Evolutionary conservation across 371 early-diverging fungal species (phyloP), one percentile per base, ranked within the genome.

Genomic region (Lichtheimia hyalospora): DNA sequence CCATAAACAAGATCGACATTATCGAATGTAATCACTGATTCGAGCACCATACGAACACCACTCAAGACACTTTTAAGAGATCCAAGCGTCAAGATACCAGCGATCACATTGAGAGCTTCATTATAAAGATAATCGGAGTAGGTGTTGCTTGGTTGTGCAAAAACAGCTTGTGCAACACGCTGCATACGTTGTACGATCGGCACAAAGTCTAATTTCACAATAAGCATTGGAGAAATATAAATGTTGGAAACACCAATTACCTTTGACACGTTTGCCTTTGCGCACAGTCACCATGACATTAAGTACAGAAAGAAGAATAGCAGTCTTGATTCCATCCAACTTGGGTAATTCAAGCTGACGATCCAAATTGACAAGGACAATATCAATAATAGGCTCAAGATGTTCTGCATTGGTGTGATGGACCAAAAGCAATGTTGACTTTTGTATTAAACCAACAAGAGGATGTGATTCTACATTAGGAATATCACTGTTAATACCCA

Each of bases 1-100:
- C 85, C 77, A 62, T 89, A 76, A 5, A 91, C 79, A 21, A 76
- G 65, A 13, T 79, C 58, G 0, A 82, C 61, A 63, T 89, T 75
- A 58, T 84, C 67, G 42, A 68, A 82, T 1, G 67, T 65, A 52
- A 84, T 80, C 10, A 86, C 66, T 18, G 76, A 65, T 16, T 89
- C 86, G 34, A 92, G 68, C 34, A 89, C 72, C 16, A 79, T 66
- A 28, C 83, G 83, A 44, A 90, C 89, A 12, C 80, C 73, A 51
- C 84, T 73, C 27, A 89, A 68, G 28, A 86, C 67, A 25, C 82
- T 78, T 44, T 89, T 82, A 49, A 90, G 60, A 1, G 82, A 71
- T n/a, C 85, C 79, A 49, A 84, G 82, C 16, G 79, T 67, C 21
- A 92, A 66, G 7, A 86, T 52, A 16, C 69, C 70, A 15, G 62